Percentiles rank a stretch among this genome's conserved stretches.
These are phyloP conservation scores for Citrus australasica DNA, from an alignment of 345 rosid genomes.

Conservation along the genomic window DNA sequence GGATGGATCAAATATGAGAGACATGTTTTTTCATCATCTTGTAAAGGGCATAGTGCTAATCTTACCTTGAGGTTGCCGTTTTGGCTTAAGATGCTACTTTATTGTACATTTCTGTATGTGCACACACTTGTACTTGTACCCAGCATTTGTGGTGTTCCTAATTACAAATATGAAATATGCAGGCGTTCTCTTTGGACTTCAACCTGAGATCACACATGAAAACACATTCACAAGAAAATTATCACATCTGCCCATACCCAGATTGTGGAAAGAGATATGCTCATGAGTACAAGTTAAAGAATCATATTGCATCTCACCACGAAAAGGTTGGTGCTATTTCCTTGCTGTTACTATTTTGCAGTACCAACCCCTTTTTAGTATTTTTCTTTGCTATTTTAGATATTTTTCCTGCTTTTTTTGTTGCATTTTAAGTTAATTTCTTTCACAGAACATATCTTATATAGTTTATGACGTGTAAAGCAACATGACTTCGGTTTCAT, in stretches of 20 bases:
- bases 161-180: constrained; percentile 23
- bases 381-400: neutral
- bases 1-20: neutral
- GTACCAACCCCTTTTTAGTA: neutral
- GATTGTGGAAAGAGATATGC: constrained; percentile 99
- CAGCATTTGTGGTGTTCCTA: neutral
- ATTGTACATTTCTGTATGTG: constrained; percentile 1
- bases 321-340: constrained; percentile 55
- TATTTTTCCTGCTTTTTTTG: too few relatives aligned
- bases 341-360: neutral
- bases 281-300: constrained; percentile 94
- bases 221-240: constrained; percentile 97
- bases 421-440: neutral
- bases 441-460: neutral
- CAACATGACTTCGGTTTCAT: neutral
- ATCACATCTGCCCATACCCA: constrained; percentile 83
- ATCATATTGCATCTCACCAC: constrained; percentile 78
- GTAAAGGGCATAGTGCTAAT: neutral
- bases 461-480: neutral
- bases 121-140: neutral
- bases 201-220: constrained; percentile 97
- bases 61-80: neutral
- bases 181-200: constrained; percentile 99
- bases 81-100: constrained; percentile 2
- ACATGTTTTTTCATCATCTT: neutral